Base-by-base conservation (phyloP, 805 yeast genomes). In the Pichia gijzeniarum region DNA sequence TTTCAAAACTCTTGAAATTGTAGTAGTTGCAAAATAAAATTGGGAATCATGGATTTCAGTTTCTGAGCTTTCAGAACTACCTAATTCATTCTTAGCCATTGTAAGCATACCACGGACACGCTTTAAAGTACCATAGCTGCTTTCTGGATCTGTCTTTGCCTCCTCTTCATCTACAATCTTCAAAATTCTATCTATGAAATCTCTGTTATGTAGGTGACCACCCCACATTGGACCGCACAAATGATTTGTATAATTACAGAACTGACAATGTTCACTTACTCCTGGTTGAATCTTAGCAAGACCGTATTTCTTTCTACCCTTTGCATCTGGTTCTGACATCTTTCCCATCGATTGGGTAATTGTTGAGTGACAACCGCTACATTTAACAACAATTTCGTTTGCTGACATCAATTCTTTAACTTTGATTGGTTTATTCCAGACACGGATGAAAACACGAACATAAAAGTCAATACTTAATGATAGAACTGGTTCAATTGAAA, bases 191-290 rank as follows among this genome's bases (percentile, higher is more conserved):
- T 77, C 70, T 36, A 91, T 70, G 56, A 91, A 93, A 17, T 73
- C 77, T 21, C 62, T 60, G 58, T 83, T 75, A 58, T 91, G 98
- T 47, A 93, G 63, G 6, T 74, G 70, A 0, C 89, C 95, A 10
- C 80, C 89, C 85, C 95, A 93, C 96, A 93, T 85, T 49, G 99
- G 99, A 4, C 99, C 99, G 7, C 91, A 89, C 31, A 93, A 61
- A 60, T 86, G 95, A 61, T 77, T 77, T 2, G 77, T 73, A 48
- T 70, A 73, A 1, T 76, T 81, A 67, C 99, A 93, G 61, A 72
- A 80, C 22, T 71, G 59, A 66, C 99, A 93, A 35, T 70, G 59
- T 8, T 73, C 64, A 10, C 80, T 77, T 2, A 80, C 73, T 3
- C 80, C 73, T 0, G 82, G 82, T 13, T 43, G 38, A 3, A 85